Conservation (phyloP, 176 grass and related monocot genomes). For the Eleusine coracana region DNA sequence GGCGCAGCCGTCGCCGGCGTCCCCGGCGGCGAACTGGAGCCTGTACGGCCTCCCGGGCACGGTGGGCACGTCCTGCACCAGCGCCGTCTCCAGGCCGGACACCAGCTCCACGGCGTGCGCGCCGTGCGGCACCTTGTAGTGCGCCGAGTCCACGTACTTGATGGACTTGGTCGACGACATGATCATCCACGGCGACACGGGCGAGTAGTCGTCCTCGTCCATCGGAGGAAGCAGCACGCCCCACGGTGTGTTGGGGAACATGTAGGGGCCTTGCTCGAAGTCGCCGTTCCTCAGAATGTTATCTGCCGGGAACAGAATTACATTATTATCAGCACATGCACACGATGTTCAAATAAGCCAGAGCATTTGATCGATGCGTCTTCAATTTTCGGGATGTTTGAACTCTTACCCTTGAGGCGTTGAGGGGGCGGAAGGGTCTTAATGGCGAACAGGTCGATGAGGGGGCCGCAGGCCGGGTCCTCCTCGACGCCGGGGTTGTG, state of each 20-base stretch:
- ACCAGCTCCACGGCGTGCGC: constrained; percentile 65
- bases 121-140: constrained; percentile 60
- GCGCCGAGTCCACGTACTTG: constrained; percentile 67
- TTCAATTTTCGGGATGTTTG: neutral
- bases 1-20: constrained; percentile 52
- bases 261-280: constrained; percentile 71
- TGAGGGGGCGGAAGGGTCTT: constrained; percentile 33
- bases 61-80: constrained; percentile 62
- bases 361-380: too few relatives aligned
- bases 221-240: constrained; percentile 71
- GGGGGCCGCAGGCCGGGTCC: constrained; percentile 54
- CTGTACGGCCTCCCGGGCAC: constrained; percentile 33
- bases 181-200: constrained; percentile 55
- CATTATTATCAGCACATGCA: neutral
- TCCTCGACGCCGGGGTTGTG: constrained; percentile 55
- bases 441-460: constrained; percentile 55
- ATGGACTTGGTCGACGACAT: constrained; percentile 51
- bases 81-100: constrained; percentile 55
- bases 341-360: neutral
- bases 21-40: constrained; percentile 59
- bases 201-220: constrained; percentile 63
- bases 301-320: constrained; percentile 7
- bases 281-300: constrained; percentile 64
- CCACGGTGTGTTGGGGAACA: constrained; percentile 44
- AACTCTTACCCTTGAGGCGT: constrained; percentile 28